phyloP scores from a whole-genome alignment of 768 basidiomycete species.

The Boletus rubropictus region DNA sequence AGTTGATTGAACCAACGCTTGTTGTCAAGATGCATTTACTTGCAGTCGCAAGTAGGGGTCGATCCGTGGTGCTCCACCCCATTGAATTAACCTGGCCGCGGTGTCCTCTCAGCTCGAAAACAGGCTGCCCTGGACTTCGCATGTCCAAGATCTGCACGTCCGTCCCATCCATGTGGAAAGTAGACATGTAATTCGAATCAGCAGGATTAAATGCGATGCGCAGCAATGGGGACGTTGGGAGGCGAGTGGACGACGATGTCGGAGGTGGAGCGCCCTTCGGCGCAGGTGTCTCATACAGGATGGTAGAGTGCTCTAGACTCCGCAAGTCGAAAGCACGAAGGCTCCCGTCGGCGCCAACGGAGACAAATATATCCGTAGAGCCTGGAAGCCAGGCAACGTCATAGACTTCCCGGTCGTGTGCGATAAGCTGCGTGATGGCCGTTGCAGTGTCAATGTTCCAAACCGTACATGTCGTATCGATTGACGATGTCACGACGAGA shows the following conservation, averaged over 20 bases:
- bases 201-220: conserved; percentile 88
- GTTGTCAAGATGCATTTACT: conserved; percentile 42
- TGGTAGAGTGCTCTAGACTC: conserved; percentile 95
- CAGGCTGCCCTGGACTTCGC: conserved; percentile 92
- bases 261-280: conserved; percentile 63
- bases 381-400: conserved; percentile 98
- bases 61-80: conserved; percentile 84
- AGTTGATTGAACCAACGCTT: background rate
- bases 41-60: conserved; percentile 80
- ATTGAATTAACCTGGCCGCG: conserved; percentile 77
- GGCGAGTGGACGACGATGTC: conserved; percentile 58
- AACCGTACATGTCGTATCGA: conserved; percentile 97
- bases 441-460: conserved; percentile 96
- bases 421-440: conserved; percentile 95
- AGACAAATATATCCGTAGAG: conserved; percentile 95
- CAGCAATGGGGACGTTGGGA: conserved; percentile 74
- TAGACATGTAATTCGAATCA: conserved; percentile 93
- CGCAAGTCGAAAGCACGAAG: conserved; percentile 95
- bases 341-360: conserved; percentile 95
- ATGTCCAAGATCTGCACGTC: conserved; percentile 94
- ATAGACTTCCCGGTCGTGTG: conserved; percentile 94
- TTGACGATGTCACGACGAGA: conserved; percentile 93
- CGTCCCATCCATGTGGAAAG: conserved; percentile 89
- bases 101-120: conserved; percentile 86
- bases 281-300: conserved; percentile 89